phyloP scores from a whole-genome alignment of 2,329 filamentous ascomycete species.

The Huntiella abstrusa region DNA sequence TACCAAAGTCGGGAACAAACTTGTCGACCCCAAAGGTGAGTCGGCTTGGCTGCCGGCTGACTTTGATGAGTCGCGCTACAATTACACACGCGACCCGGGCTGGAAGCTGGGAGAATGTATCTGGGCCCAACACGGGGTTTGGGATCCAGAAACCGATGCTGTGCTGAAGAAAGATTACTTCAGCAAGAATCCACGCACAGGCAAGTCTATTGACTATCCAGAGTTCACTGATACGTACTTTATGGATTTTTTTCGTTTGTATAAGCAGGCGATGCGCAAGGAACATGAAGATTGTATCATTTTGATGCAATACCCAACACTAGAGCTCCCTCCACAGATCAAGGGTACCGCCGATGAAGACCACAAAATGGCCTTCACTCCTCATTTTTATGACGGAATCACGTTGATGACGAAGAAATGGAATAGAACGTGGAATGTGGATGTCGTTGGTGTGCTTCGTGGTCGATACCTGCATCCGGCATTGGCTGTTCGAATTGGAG shows the following conservation, averaged over 20 bases:
- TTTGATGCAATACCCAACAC: constrained; percentile 76
- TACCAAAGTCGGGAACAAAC: constrained; percentile 63
- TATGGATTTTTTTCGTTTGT: constrained; percentile 65
- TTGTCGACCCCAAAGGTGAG: constrained; percentile 78
- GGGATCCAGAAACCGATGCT: constrained; percentile 64
- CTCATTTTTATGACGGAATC: constrained; percentile 92
- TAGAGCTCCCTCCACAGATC: constrained; percentile 77
- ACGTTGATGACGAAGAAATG: constrained; percentile 97
- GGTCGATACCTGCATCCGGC: constrained; percentile 77
- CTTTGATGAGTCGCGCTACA: constrained; percentile 63
- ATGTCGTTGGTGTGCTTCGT: constrained; percentile 78
- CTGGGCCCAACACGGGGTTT: constrained; percentile 93
- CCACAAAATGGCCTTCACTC: constrained; percentile 73
- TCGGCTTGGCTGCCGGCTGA: constrained; percentile 66
- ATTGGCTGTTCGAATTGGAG: constrained; percentile 82
- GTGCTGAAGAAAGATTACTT: constrained; percentile 81
- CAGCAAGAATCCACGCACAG: constrained; percentile 54
- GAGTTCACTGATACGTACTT: constrained; percentile 85
- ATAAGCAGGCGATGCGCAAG: constrained; percentile 52
- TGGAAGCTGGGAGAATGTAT: constrained; percentile 92
- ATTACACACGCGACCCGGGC: constrained; percentile 67
- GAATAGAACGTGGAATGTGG: constrained; percentile 95
- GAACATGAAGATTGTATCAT: constrained; percentile 69
- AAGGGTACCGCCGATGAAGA: constrained; percentile 83
- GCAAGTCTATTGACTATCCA: constrained; percentile 57